Conservation (phyloP, 768 basidiomycete genomes). For the Daedaleopsis nitida region DNA sequence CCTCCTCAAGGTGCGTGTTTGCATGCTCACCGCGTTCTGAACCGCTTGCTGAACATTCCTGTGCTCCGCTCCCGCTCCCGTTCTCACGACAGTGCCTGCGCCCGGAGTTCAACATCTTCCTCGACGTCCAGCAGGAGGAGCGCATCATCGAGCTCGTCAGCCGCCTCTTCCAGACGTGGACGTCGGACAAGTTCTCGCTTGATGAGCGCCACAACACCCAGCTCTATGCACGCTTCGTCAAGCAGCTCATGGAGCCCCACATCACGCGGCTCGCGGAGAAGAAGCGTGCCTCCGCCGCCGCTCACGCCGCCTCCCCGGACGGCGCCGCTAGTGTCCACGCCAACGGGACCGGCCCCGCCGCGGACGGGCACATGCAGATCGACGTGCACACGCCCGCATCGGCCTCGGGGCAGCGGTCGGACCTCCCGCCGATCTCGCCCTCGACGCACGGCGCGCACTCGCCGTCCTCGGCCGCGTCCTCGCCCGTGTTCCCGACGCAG, state of each 20-base stretch:
- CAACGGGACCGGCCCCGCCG: not conserved
- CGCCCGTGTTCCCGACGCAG: constrained; percentile 1
- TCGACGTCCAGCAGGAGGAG: constrained; percentile 33
- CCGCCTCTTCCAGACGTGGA: constrained; percentile 22
- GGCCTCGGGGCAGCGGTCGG: no score
- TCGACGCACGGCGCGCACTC: constrained; percentile 1
- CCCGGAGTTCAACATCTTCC: constrained; percentile 46
- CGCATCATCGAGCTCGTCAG: constrained; percentile 27
- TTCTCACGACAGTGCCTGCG: constrained; percentile 36
- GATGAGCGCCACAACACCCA: constrained; percentile 25
- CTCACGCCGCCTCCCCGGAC: not conserved
- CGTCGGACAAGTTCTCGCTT: constrained; percentile 15
- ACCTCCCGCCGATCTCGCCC: not conserved
- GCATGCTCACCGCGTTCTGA: not conserved
- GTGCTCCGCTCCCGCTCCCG: no score
- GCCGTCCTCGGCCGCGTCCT: not conserved
- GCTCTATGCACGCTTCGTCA: constrained; percentile 27
- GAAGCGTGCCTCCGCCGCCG: not conserved
- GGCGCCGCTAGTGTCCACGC: not conserved
- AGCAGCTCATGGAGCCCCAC: constrained; percentile 23
- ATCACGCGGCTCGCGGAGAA: constrained; percentile 15
- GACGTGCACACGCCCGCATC: no score
- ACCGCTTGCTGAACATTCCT: not conserved
- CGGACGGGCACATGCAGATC: no score
- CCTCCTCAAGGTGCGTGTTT: constrained; percentile 52